A percentile compares a stretch with the other conserved stretches of the same genome.
Conservation (phyloP, 116 monocot species). For the Zostera marina region DNA sequence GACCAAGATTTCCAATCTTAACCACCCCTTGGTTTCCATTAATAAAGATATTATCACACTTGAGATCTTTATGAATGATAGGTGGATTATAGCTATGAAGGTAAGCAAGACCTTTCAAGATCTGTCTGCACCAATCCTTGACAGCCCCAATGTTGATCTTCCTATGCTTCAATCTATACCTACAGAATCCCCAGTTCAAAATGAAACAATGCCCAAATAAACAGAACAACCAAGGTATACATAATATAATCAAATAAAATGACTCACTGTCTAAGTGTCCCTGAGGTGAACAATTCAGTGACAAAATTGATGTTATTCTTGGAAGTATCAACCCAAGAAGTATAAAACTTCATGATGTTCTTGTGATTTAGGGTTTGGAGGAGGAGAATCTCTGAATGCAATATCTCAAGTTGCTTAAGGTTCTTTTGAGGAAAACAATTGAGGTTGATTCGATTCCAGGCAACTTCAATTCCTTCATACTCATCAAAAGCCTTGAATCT, state of each 20-base stretch:
- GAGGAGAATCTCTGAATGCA: slow-evolving; percentile 94
- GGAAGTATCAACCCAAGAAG: slow-evolving; percentile 87
- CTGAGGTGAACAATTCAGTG: slow-evolving; percentile 99
- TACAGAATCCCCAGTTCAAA: not conserved
- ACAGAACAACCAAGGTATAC: not conserved
- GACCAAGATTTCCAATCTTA: slow-evolving; percentile 40
- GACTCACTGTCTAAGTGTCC: slow-evolving; percentile 80
- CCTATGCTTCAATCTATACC: slow-evolving; percentile 45
- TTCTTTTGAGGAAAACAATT: slow-evolving; percentile 63
- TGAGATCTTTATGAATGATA: slow-evolving; percentile 33
- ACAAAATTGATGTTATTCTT: slow-evolving; percentile 95
- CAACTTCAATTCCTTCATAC: slow-evolving; percentile 94
- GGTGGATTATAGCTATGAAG: slow-evolving; percentile 52
- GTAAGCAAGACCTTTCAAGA: slow-evolving; percentile 37
- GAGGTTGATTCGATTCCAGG: slow-evolving; percentile 96
- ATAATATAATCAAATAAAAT: not conserved
- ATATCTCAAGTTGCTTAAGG: slow-evolving; percentile 74
- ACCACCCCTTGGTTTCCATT: slow-evolving; percentile 26
- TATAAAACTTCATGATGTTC: slow-evolving; percentile 95
- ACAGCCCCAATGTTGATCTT: slow-evolving; percentile 39
- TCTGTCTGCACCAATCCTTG: slow-evolving; percentile 57
- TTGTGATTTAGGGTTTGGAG: slow-evolving; percentile 78
- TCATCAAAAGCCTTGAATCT: slow-evolving; percentile 94
- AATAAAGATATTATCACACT: slow-evolving; percentile 28
- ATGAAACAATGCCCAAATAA: not conserved